Evolutionary conservation across 768 basidiomycete species (phyloP).

Genomic region (Phylloporus scabripes): DNA sequence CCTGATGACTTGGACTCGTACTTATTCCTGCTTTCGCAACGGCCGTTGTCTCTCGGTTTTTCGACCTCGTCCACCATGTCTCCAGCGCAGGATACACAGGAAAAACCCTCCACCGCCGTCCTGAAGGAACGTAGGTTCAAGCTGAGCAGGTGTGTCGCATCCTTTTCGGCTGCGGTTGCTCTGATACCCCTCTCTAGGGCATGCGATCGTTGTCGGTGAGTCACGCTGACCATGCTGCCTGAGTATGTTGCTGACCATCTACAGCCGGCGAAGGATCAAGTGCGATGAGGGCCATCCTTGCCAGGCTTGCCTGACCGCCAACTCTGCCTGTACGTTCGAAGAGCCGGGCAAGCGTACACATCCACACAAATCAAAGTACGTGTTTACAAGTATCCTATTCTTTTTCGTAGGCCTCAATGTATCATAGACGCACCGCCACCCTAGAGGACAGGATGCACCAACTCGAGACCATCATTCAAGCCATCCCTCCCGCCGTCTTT

Average conservation of each 20-base stretch:
- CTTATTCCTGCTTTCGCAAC: slow-evolving; percentile 23
- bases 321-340: slow-evolving; percentile 79
- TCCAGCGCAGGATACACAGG: slow-evolving; percentile 33
- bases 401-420: slow-evolving; percentile 3
- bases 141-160: slow-evolving; percentile 61
- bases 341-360: slow-evolving; percentile 82
- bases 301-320: slow-evolving; percentile 80
- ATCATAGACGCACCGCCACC: slow-evolving; percentile 64
- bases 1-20: slow-evolving; percentile 16
- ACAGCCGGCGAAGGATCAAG: slow-evolving; percentile 75
- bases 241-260: background rate
- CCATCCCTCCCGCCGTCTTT: slow-evolving; percentile 78
- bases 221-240: background rate
- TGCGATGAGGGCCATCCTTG: slow-evolving; percentile 89
- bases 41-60: slow-evolving; percentile 2
- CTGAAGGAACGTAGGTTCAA: slow-evolving; percentile 84
- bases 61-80: slow-evolving; percentile 23
- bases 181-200: slow-evolving; percentile 45
- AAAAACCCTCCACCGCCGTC: slow-evolving; percentile 44
- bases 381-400: slow-evolving; percentile 9
- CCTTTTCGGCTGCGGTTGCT: slow-evolving; percentile 1
- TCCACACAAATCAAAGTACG: slow-evolving; percentile 85
- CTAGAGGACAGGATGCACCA: slow-evolving; percentile 88
- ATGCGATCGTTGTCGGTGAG: slow-evolving; percentile 89
- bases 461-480: slow-evolving; percentile 77